Conservation (phyloP, 192 early-diverging fungal species). For the Phlyctochytrium bullatum region DNA sequence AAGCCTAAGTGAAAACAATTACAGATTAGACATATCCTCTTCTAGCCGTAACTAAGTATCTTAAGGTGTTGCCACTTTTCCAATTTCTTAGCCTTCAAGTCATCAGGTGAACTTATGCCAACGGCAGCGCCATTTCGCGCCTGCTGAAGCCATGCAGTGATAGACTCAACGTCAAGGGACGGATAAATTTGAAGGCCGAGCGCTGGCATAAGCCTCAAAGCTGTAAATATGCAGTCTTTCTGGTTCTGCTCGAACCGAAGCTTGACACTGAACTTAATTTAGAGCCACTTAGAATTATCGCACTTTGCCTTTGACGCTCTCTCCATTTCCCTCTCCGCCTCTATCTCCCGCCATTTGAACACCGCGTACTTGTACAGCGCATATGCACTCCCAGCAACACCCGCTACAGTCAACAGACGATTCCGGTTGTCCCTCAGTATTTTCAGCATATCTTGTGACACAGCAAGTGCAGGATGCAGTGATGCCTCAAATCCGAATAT, state of each 20-base stretch:
- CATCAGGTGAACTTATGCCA: conserved; percentile 1
- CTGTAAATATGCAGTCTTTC: conserved; percentile 83
- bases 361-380: conserved; percentile 61
- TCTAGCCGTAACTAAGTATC: conserved; percentile 75
- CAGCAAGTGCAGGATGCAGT: background rate
- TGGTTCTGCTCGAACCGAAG: conserved; percentile 93
- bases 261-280: conserved; percentile 56
- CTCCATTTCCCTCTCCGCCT: conserved; percentile 63
- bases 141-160: conserved; percentile 65
- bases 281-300: conserved; percentile 16
- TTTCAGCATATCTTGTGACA: too few relatives aligned
- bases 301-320: conserved; percentile 77
- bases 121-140: conserved; percentile 13
- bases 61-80: conserved; percentile 92
- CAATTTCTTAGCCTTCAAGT: conserved; percentile 29
- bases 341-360: conserved; percentile 70
- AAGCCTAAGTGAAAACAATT: conserved; percentile 54
- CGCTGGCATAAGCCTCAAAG: conserved; percentile 78
- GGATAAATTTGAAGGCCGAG: conserved; percentile 75
- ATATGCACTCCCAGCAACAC: conserved; percentile 29
- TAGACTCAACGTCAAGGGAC: conserved; percentile 75
- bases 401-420: background rate
- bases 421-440: too few relatives aligned
- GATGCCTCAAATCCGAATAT: background rate
- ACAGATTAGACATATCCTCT: conserved; percentile 12